Evolutionary conservation across 768 basidiomycete genomes (phyloP).

Genomic region (Phylloporus arenicola): DNA sequence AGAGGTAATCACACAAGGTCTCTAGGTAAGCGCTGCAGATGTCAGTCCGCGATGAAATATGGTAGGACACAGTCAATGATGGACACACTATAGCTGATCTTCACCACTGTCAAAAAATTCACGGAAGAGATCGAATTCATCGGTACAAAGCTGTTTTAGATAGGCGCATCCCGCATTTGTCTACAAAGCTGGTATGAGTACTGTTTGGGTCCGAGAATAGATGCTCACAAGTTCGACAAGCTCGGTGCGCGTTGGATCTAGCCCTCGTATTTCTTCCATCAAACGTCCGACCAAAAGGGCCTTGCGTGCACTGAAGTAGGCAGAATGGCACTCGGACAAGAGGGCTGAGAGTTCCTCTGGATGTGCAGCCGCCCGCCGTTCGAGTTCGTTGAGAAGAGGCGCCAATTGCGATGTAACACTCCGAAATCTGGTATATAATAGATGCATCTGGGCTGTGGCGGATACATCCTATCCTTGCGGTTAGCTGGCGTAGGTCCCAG

Average conservation of each 20-base stretch:
- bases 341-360: slow-evolving; percentile 82
- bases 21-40: slow-evolving; percentile 77
- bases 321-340: slow-evolving; percentile 79
- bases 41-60: slow-evolving; percentile 1
- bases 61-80: neutral
- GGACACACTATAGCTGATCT: slow-evolving; percentile 59
- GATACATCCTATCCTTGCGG: slow-evolving; percentile 58
- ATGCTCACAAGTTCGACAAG: slow-evolving; percentile 80
- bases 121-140: slow-evolving; percentile 83
- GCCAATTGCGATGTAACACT: slow-evolving; percentile 65
- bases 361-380: slow-evolving; percentile 66
- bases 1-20: slow-evolving; percentile 87
- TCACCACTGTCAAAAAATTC: slow-evolving; percentile 87
- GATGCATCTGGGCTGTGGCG: slow-evolving; percentile 70
- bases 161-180: slow-evolving; percentile 90
- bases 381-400: slow-evolving; percentile 80
- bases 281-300: slow-evolving; percentile 67
- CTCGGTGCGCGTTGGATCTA: slow-evolving; percentile 76
- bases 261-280: slow-evolving; percentile 72
- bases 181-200: slow-evolving; percentile 34
- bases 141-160: slow-evolving; percentile 83
- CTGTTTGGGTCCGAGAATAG: neutral
- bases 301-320: slow-evolving; percentile 76
- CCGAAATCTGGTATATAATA: slow-evolving; percentile 86
- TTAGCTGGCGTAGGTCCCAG: neutral